Base-by-base conservation (phyloP, 1,284 basidiomycete genomes). In the Fomitiporia mediterranea region DNA sequence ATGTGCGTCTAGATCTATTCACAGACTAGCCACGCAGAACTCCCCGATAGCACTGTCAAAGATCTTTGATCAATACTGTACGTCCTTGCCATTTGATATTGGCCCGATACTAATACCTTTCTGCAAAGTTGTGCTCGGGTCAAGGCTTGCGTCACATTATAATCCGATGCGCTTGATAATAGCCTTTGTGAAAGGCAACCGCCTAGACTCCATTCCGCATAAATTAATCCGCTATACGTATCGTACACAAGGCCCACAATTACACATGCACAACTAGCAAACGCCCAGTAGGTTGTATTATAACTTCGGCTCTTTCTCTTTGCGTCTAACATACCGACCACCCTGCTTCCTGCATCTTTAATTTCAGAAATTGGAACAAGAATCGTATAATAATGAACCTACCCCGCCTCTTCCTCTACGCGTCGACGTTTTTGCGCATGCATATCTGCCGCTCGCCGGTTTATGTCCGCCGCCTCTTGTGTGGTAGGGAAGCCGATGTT, bases 401-500 rank as follows among this genome's bases (percentile, higher is more conserved):
- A 80, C 72, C 65, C 73, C n/a, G 80, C 83, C 61, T 89, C 83
- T 55, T 64, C 69, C 60, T 82, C 81, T 4, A 88, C 72, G 63
- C 74, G 71, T 11, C 72, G 65, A 53, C 74, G 70, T 72, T 90
- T 89, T 65, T 79, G 73, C 62, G 72, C 72, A 65, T 91, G 85
- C 76, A 88, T 86, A 60, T 82, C 78, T 61, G 76, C 77, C 2
- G 92, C 93, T 56, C 73, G 72, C 55, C 74, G 73, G 67, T 95
- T 95, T 61, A 94, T 89, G 50, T 76, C 77, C 40, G 74, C 76
- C 15, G 84, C 86, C 64, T 89, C 80, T 68, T 94, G 92, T 2
- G 94, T 94, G 60, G 77, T 76, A 0, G 94, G 94, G 66, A 97
- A 95, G 0, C 86, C 89, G 55, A 95, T 93, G 60, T 87, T 77